Evolutionary conservation across 192 early-diverging fungal species (phyloP).

Genomic region (Backusella macrospora): DNA sequence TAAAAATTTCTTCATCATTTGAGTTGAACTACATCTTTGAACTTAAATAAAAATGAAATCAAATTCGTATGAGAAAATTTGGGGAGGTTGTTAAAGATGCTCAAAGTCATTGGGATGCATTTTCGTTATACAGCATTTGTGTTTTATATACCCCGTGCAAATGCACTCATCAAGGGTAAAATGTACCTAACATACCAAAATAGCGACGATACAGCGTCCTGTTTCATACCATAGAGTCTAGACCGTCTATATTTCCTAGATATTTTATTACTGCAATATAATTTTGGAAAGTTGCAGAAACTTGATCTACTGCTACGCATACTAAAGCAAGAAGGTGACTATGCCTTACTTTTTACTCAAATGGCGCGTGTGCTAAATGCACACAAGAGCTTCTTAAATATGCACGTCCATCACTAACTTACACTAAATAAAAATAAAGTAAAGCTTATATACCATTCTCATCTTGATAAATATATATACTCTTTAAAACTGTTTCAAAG

Average conservation of each 20-base stretch:
- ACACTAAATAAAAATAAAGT: slow-evolving; percentile 64
- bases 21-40: too few species aligned
- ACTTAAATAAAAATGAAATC: too few species aligned
- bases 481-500: slow-evolving; percentile 73
- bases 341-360: slow-evolving; percentile 67
- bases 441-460: slow-evolving; percentile 64
- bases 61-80: too few species aligned
- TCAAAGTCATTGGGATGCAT: slow-evolving; percentile 20
- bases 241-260: slow-evolving; percentile 81
- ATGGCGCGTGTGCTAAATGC: slow-evolving; percentile 73
- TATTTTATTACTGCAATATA: slow-evolving; percentile 79
- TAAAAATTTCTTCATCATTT: too few species aligned
- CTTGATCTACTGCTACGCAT: slow-evolving; percentile 56
- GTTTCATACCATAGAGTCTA: slow-evolving; percentile 59
- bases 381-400: slow-evolving; percentile 67
- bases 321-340: slow-evolving; percentile 61
- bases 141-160: slow-evolving; percentile 27
- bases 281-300: slow-evolving; percentile 79
- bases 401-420: slow-evolving; percentile 65
- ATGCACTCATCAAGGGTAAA: slow-evolving; percentile 9
- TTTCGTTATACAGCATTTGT: slow-evolving; percentile 62
- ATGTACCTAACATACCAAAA: neutral
- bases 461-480: slow-evolving; percentile 56
- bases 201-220: slow-evolving; percentile 47
- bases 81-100: too few species aligned